phyloP scores from a whole-genome alignment of 2,329 filamentous ascomycete genomes.

The Calonectria ilicicola region DNA sequence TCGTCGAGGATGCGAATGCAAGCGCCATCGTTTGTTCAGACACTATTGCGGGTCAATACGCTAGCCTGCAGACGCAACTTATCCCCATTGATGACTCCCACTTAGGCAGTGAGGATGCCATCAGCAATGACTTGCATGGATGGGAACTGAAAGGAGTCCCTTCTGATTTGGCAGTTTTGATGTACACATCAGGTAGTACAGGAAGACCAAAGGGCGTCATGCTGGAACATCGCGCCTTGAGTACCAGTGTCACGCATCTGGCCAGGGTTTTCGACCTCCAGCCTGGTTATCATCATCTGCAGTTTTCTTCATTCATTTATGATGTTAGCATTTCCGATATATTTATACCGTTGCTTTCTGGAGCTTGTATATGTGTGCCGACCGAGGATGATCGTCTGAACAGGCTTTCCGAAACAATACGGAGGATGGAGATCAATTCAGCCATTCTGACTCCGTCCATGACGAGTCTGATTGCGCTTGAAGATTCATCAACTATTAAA shows the following conservation, averaged over 20 bases:
- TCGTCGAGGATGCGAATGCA: neutral
- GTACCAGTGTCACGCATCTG: neutral
- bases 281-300: neutral
- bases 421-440: neutral
- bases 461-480: neutral
- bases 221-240: neutral
- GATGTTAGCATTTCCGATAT: neutral
- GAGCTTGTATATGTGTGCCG: neutral
- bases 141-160: neutral
- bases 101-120: neutral
- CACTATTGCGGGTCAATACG: neutral
- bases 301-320: neutral
- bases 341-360: neutral
- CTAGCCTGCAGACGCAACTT: neutral
- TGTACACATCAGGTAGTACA: neutral
- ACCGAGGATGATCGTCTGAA: neutral
- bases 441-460: neutral
- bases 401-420: neutral
- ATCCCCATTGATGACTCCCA: neutral
- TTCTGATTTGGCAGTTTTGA: neutral
- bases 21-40: neutral
- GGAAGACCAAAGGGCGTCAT: neutral
- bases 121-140: accelerated
- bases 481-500: neutral
- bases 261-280: neutral